A percentile compares a stretch with the other conserved stretches of the same genome.
Evolutionary conservation across 305 asterid genomes (phyloP).

Genomic region (Nicotiana rustica): DNA sequence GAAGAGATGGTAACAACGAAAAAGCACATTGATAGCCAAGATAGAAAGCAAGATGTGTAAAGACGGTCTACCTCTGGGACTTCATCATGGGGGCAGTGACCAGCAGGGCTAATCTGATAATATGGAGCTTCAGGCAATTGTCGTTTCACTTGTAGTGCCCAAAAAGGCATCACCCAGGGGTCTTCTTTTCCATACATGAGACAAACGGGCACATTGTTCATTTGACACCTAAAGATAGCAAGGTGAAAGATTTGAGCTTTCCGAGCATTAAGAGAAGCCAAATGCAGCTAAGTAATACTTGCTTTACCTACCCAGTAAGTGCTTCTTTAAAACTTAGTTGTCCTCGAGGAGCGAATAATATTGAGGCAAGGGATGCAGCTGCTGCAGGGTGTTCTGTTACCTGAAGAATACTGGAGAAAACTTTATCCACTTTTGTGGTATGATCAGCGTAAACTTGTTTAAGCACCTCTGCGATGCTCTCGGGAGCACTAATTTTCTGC

Average conservation of each 20-base stretch:
- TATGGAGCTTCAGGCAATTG: conserved; percentile 79
- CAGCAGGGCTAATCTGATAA: conserved; percentile 92
- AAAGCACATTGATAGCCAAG: background rate
- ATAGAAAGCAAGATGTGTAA: background rate
- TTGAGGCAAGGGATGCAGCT: conserved; percentile 89
- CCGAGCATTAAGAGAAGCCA: background rate
- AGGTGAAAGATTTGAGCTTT: conserved; percentile 5
- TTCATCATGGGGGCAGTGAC: conserved; percentile 98
- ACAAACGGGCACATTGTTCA: conserved; percentile 67
- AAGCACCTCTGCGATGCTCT: conserved; percentile 73
- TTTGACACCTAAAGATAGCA: conserved; percentile 61
- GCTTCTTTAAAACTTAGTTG: conserved; percentile 74
- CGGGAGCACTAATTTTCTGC: conserved; percentile 90
- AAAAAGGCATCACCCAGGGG: conserved; percentile 90
- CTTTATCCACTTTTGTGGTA: conserved; percentile 73
- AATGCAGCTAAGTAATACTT: background rate
- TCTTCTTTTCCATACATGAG: conserved; percentile 91
- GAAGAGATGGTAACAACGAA: background rate
- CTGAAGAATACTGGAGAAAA: conserved; percentile 69
- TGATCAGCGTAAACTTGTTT: conserved; percentile 92
- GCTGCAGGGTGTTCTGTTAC: conserved; percentile 93
- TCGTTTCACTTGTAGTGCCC: conserved; percentile 69
- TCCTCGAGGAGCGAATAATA: conserved; percentile 86
- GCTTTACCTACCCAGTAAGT: conserved; percentile 58
- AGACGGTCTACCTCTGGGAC: conserved; percentile 61